Evolutionary conservation across 495 filamentous ascomycete genomes (phyloP), one percentile per base, ranked within the genome.

Genomic region (Sordaria brevicollis): DNA sequence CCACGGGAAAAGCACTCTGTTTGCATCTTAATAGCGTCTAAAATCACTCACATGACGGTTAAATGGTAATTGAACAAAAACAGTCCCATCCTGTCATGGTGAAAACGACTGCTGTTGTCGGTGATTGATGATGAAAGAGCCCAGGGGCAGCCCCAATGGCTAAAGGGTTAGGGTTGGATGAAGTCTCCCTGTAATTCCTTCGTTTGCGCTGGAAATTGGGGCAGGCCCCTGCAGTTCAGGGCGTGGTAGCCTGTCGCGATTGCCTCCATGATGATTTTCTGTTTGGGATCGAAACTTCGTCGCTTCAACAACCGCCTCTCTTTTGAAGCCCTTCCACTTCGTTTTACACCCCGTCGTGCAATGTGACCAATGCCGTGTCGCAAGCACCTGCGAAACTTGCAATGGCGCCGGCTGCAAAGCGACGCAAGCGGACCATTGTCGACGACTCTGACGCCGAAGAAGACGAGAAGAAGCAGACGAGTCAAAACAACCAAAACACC

Each of bases 341-440:
- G 15, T 19, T 33, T 15, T 41, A 65, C 21, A 57, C 11, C 41
- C 10, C 49, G 29, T 25, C 66, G 34, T 71, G 54, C 34, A 54
- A 74, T 71, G 70, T 71, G 68, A 74, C 74, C 69, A 74, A 79
- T 79, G 72, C 69, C 35, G 34, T 67, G 69, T 54, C 49, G 34
- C 33, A 35, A 29, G 35, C 35, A 41, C 15, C 49, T 62, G 31
- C 66, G 39, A 65, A 68, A 73, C 57, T 76, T 77, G 77, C 75
- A 71, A 86, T 87, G 85, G 82, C 84, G 75, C 84, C 85, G 74
- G 82, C 85, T 71, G 78, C 84, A 71, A 87, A 86, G 80, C 84
- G 86, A 71, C 81, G 81, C 72, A 86, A 81, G 76, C 81, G 81
- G 69, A 81, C 80, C 76, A 75, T 82, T 67, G 69, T 81, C 69